Conservation (phyloP, 306 rosid genomes). For the Acacia confusa region DNA sequence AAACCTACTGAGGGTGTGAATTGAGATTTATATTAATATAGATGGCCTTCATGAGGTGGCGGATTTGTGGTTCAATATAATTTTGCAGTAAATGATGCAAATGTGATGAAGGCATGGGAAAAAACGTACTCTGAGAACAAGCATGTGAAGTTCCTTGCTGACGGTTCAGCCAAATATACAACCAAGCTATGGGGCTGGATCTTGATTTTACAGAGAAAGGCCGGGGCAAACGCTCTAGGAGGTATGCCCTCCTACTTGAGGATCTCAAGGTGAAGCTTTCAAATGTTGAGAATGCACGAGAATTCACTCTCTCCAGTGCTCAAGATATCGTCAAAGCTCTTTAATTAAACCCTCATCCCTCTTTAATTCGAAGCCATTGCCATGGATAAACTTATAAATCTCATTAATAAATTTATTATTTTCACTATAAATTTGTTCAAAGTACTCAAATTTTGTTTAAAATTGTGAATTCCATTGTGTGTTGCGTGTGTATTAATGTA, state of each 20-base stretch:
- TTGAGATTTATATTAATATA: not conserved
- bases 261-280: constrained; percentile 86
- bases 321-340: constrained; percentile 91
- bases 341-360: constrained; percentile 27
- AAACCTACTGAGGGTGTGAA: too few relatives aligned
- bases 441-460: too few relatives aligned
- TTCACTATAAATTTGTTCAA: too few relatives aligned
- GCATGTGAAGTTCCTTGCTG: constrained; percentile 87
- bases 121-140: constrained; percentile 79
- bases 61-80: constrained; percentile 16
- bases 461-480: too few relatives aligned
- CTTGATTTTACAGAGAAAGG: constrained; percentile 81
- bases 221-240: constrained; percentile 71
- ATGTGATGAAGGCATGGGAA: constrained; percentile 91
- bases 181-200: constrained; percentile 80
- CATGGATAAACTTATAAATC: too few relatives aligned
- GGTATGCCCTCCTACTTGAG: constrained; percentile 81
- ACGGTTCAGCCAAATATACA: constrained; percentile 81
- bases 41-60: not conserved
- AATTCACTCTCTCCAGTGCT: constrained; percentile 79
- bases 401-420: too few relatives aligned
- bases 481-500: too few relatives aligned
- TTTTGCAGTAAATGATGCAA: constrained; percentile 80
- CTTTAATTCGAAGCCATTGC: too few relatives aligned
- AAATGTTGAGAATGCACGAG: constrained; percentile 79